Evolutionary conservation across 2,329 filamentous ascomycete genomes (phyloP).

Genomic region (Colletotrichum sp.): DNA sequence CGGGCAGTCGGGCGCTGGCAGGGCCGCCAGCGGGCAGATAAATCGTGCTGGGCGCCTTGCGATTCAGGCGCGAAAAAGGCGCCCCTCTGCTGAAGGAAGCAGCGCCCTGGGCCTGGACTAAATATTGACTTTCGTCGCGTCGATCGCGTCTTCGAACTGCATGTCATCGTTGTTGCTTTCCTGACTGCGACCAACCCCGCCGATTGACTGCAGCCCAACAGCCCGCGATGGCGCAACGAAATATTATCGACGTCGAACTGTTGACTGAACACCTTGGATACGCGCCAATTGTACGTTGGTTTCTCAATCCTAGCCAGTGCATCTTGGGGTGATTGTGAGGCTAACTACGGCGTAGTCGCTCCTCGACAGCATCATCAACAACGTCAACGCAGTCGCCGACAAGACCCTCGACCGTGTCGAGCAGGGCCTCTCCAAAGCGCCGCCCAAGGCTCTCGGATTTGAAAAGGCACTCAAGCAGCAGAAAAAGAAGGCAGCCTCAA

Average conservation of each 20-base stretch:
- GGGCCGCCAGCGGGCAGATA: background rate
- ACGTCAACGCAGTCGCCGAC: conserved; percentile 91
- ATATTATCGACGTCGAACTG: conserved; percentile 65
- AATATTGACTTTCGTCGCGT: conserved; percentile 22
- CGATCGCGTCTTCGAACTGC: conserved; percentile 12
- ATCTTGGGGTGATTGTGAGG: conserved; percentile 6
- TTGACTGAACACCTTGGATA: conserved; percentile 97
- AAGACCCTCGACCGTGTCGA: conserved; percentile 89
- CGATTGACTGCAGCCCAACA: background rate
- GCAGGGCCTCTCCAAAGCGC: conserved; percentile 75
- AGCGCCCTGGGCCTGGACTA: background rate
- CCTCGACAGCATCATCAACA: conserved; percentile 98
- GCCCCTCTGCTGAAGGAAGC: background rate
- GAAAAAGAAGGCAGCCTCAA: conserved; percentile 33
- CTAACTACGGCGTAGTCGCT: conserved; percentile 66
- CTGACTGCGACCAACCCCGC: background rate
- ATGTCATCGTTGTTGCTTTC: background rate
- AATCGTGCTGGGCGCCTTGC: conserved; percentile 7
- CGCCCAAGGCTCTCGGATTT: conserved; percentile 84
- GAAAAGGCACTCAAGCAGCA: conserved; percentile 31
- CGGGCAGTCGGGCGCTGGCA: background rate
- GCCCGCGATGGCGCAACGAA: conserved; percentile 27
- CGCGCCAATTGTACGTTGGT: conserved; percentile 78
- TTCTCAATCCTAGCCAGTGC: background rate
- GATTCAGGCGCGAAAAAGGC: conserved; percentile 10